These are phyloP conservation scores for Phragmites australis DNA, from an alignment of 176 grass and related monocot species.

Conservation along the genomic window DNA sequence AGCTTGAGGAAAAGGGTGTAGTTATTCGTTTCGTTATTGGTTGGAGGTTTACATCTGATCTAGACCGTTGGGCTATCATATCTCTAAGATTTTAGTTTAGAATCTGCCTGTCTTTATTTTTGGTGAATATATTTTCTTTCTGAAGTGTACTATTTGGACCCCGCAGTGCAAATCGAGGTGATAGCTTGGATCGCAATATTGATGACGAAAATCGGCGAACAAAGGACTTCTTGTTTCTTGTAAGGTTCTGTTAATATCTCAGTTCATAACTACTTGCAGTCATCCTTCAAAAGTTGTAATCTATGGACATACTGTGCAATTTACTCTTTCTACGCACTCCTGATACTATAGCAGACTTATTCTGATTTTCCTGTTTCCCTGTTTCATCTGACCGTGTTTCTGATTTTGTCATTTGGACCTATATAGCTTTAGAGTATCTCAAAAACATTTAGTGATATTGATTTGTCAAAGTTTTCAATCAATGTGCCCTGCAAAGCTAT, in stretches of 20 bases:
- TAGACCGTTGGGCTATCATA: conserved; percentile 26
- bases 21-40: conserved; percentile 96
- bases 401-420: background rate
- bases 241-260: conserved; percentile 50
- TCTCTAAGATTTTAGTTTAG: conserved; percentile 24
- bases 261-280: background rate
- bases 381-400: background rate
- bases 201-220: conserved; percentile 81
- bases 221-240: conserved; percentile 95
- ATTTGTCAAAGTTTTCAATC: background rate
- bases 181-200: conserved; percentile 95
- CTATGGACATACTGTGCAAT: background rate
- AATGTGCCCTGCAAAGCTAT: conserved; percentile 3
- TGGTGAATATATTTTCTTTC: background rate
- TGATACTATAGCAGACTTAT: background rate
- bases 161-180: conserved; percentile 91
- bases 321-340: background rate
- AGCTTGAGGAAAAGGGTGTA: conserved; percentile 91
- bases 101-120: background rate
- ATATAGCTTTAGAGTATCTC: background rate
- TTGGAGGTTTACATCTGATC: conserved; percentile 70
- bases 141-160: conserved; percentile 35
- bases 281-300: conserved; percentile 8
- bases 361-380: background rate
- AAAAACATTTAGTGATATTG: background rate